Evolutionary conservation across 352 stramenopile genomes (phyloP), one percentile per base, ranked within the genome.

Genomic region (Blastocystis sp.): DNA sequence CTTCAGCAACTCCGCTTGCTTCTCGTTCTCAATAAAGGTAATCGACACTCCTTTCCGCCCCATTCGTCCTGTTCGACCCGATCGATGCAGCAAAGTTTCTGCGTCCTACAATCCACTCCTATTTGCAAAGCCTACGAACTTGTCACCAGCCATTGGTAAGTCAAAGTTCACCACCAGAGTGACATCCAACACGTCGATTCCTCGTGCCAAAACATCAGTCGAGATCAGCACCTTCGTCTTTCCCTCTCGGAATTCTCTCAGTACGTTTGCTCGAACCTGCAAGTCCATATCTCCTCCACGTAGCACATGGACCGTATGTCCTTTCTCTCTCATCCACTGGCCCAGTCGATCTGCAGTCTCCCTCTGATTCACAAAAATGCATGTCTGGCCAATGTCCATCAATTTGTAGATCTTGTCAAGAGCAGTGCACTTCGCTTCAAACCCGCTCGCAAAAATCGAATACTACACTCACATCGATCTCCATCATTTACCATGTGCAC

Each of bases 161-260:
- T 89, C 78, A 45, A 89, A 89, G 30, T 89, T 89, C 30, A 89
- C 30, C 39, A 89, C 78, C 39, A 89, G 53, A 4, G 56, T 76
- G 16, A 89, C 78, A 56, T 76, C 78, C 45, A 79, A 30, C 8
- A 89, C 53, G 34, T 89, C 78, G 43, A 89, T 76, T 37, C 78
- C 78, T 41, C 78, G 26, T 18, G 78, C 45, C 1, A 89, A 13
- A 43, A 89, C 24, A 89, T 89, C 66, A 9, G 78, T 89, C 34
- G 41, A 62, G n/a, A 89, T 76, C 20, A 89, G 26, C 3, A 89
- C 66, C 55, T 89, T 89, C 11, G 43, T 89, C 53, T 65, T 37
- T 4, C 78, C 78, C 20, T 73, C 37, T 43, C 64, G 37, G 78
- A 89, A 89, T 18, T 34, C 62, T 18, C 76, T 76, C 34, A 89